Evolutionary conservation across 768 basidiomycete species (phyloP).

Genomic region (Leccinellum albellum): DNA sequence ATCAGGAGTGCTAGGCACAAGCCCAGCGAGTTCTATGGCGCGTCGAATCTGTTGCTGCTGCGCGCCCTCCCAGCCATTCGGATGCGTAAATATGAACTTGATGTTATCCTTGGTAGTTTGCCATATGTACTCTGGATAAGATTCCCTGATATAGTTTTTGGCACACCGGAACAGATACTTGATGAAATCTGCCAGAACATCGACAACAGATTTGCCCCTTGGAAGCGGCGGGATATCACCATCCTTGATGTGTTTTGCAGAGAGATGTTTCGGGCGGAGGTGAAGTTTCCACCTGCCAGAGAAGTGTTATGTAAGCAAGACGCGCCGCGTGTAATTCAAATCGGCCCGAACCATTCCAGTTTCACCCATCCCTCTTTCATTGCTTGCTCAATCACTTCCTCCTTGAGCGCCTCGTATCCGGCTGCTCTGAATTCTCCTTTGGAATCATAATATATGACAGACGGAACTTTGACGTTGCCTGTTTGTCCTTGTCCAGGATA

Average conservation of each 20-base stretch:
- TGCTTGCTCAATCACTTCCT: conserved; percentile 33
- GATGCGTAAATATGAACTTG: conserved; percentile 53
- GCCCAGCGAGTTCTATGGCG: conserved; percentile 48
- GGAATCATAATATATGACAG: conserved; percentile 38
- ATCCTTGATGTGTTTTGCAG: background rate
- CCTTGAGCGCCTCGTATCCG: conserved; percentile 36
- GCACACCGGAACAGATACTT: conserved; percentile 42
- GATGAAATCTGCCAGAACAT: conserved; percentile 45
- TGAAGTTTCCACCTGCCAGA: conserved; percentile 34
- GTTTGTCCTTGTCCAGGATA: background rate
- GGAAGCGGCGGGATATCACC: conserved; percentile 39
- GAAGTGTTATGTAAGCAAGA: background rate
- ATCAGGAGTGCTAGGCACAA: conserved; percentile 38
- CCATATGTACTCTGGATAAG: conserved; percentile 44
- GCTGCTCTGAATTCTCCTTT: conserved; percentile 18
- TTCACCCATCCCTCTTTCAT: conserved; percentile 40
- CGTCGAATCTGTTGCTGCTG: conserved; percentile 52
- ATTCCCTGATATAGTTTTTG: conserved; percentile 40
- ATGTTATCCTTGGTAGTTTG: conserved; percentile 36
- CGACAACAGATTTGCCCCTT: conserved; percentile 31
- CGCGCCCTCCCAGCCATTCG: conserved; percentile 59
- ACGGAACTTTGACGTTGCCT: background rate
- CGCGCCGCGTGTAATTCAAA: too few relatives aligned
- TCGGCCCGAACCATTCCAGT: conserved; percentile 42
- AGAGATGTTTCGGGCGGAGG: conserved; percentile 32